These are phyloP conservation scores for Aaosphaeria arxii DNA, from an alignment of 2,329 filamentous ascomycete genomes.

Conservation along the genomic window DNA sequence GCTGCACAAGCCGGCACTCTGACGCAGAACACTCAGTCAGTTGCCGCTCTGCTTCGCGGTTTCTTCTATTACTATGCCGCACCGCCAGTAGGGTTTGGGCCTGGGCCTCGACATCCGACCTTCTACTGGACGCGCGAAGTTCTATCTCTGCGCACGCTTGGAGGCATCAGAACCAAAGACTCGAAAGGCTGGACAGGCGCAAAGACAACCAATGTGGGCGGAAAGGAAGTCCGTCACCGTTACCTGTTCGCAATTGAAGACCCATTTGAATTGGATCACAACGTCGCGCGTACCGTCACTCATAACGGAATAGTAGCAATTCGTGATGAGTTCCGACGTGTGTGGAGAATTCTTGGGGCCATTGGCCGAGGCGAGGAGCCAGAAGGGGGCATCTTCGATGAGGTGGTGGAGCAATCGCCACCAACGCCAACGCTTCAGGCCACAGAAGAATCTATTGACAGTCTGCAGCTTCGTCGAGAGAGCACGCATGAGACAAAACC, in stretches of 20 bases:
- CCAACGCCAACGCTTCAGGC: no score
- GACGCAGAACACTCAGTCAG: constrained; percentile 65
- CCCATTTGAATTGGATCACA: constrained; percentile 84
- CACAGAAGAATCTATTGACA: no score
- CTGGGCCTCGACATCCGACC: constrained; percentile 42
- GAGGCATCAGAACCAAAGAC: constrained; percentile 69
- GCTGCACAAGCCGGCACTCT: constrained; percentile 59
- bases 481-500: no score
- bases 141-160: constrained; percentile 69
- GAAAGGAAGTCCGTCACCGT: constrained; percentile 71
- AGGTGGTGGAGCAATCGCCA: constrained; percentile 14
- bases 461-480: no score
- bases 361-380: constrained; percentile 21
- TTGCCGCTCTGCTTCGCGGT: constrained; percentile 71
- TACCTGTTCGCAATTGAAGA: constrained; percentile 91
- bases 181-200: constrained; percentile 86
- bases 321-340: constrained; percentile 78
- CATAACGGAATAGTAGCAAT: constrained; percentile 79
- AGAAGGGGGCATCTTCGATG: constrained; percentile 35
- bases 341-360: constrained; percentile 60
- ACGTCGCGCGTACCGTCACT: constrained; percentile 82
- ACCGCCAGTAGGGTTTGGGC: constrained; percentile 38
- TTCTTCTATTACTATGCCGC: constrained; percentile 89
- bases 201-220: constrained; percentile 61
- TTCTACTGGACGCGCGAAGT: constrained; percentile 83